phyloP scores from a whole-genome alignment of 208 protist genomes.

The Wallacemonas sp. region DNA sequence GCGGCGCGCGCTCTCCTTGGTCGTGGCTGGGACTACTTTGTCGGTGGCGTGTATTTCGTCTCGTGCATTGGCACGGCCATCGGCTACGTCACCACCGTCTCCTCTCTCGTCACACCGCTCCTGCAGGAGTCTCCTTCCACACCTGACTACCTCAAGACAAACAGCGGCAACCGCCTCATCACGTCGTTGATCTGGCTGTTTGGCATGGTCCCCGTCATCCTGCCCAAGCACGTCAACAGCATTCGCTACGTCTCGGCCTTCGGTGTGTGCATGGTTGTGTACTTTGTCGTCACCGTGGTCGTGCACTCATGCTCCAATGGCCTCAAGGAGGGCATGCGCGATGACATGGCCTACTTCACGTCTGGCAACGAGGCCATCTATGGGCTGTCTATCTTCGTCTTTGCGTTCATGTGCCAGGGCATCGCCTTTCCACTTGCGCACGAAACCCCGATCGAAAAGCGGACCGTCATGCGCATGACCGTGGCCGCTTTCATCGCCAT shows the following conservation, averaged over 20 bases:
- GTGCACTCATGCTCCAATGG: slow-evolving; percentile 51
- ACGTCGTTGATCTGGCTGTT: slow-evolving; percentile 46
- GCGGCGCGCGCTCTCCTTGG: slow-evolving; percentile 49
- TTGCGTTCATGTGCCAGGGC: slow-evolving; percentile 76
- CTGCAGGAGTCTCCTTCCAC: slow-evolving; percentile 26
- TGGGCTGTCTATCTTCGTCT: no score
- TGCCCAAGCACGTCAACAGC: slow-evolving; percentile 69
- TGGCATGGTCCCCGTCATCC: slow-evolving; percentile 65
- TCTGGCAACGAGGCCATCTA: no score
- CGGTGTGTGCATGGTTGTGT: slow-evolving; percentile 63
- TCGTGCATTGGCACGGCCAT: slow-evolving; percentile 70
- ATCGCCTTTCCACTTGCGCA: slow-evolving; percentile 52
- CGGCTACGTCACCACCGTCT: slow-evolving; percentile 72
- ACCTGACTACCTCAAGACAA: slow-evolving; percentile 43
- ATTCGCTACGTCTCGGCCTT: slow-evolving; percentile 76
- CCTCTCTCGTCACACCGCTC: slow-evolving; percentile 56
- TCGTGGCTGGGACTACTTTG: no score
- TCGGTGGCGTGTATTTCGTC: slow-evolving; percentile 51
- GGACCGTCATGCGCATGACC: slow-evolving; percentile 38
- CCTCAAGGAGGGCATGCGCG: no score
- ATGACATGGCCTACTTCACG: no score
- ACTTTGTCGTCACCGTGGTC: slow-evolving; percentile 62
- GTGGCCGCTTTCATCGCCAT: slow-evolving; percentile 42
- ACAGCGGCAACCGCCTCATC: slow-evolving; percentile 40
- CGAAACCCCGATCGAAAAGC: slow-evolving; percentile 19